Evolutionary conservation across 345 rosid species (phyloP).

Genomic region (Salix udensis): DNA sequence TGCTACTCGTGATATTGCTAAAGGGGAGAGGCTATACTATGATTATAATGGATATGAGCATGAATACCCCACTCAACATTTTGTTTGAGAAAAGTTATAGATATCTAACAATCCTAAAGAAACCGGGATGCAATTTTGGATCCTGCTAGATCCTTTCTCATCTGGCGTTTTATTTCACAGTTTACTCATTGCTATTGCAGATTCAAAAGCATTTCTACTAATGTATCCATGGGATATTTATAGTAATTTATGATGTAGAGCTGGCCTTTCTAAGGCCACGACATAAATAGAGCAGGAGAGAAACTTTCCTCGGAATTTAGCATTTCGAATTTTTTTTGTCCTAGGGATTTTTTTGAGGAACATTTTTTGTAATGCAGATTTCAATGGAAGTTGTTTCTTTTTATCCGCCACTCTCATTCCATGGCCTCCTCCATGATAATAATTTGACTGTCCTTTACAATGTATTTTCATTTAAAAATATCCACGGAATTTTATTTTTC

Average conservation of each 20-base stretch:
- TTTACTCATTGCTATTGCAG: conserved; percentile 25
- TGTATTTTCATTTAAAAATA: background rate
- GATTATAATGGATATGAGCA: conserved; percentile 93
- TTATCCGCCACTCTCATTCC: background rate
- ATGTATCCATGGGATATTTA: conserved; percentile 16
- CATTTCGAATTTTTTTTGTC: conserved; percentile 11
- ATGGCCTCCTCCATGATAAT: background rate
- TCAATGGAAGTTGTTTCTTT: conserved; percentile 4
- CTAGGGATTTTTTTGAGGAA: conserved; percentile 17
- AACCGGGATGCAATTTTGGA: conserved; percentile 36
- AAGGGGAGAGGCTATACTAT: conserved; percentile 89
- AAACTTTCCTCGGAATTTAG: conserved; percentile 11
- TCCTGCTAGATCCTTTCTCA: conserved; percentile 23
- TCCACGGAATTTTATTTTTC: background rate
- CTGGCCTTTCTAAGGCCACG: conserved; percentile 20
- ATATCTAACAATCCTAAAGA: conserved; percentile 21
- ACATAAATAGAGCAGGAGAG: conserved; percentile 14
- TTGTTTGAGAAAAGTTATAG: conserved; percentile 46
- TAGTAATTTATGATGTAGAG: conserved; percentile 32
- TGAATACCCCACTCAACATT: conserved; percentile 89
- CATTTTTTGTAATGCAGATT: conserved; percentile 3
- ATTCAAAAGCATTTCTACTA: conserved; percentile 21
- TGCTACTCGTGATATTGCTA: conserved; percentile 75
- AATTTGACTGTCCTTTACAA: background rate
- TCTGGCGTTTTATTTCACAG: conserved; percentile 14